Evolutionary conservation across 1,284 basidiomycete genomes (phyloP).

Genomic region (Coriolopsis trogii): DNA sequence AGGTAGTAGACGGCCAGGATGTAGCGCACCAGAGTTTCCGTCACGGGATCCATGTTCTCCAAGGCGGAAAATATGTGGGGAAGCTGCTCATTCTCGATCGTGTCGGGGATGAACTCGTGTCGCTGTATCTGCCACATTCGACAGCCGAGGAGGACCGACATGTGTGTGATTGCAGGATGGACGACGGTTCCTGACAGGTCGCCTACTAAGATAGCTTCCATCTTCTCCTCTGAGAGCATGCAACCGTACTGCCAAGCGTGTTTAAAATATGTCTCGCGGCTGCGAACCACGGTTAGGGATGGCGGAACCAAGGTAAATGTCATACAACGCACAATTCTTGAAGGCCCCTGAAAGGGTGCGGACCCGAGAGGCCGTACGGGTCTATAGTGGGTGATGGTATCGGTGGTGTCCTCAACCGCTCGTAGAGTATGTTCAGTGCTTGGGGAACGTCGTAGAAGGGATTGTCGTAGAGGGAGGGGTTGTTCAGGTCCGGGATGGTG

Average conservation of each 20-base stretch:
- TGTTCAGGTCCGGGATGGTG: background rate
- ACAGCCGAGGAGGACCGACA: slow-evolving; percentile 32
- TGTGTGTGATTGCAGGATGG: slow-evolving; percentile 29
- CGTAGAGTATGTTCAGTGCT: slow-evolving; percentile 11
- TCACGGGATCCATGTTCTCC: slow-evolving; percentile 21
- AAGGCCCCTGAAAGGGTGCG: slow-evolving; percentile 9
- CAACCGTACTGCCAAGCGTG: slow-evolving; percentile 29
- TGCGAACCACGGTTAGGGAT: slow-evolving; percentile 6
- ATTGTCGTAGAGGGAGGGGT: background rate
- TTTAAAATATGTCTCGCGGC: slow-evolving; percentile 27
- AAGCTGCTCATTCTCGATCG: slow-evolving; percentile 23
- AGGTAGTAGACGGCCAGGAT: slow-evolving; percentile 30
- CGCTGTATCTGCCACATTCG: slow-evolving; percentile 28
- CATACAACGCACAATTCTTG: slow-evolving; percentile 20
- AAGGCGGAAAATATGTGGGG: slow-evolving; percentile 21
- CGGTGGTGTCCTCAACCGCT: slow-evolving; percentile 10
- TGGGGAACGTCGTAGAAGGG: slow-evolving; percentile 15
- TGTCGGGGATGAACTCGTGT: slow-evolving; percentile 15
- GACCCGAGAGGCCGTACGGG: slow-evolving; percentile 9
- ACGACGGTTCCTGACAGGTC: slow-evolving; percentile 27
- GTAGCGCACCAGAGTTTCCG: slow-evolving; percentile 27
- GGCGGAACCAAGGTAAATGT: background rate
- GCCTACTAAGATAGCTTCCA: slow-evolving; percentile 29
- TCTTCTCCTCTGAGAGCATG: slow-evolving; percentile 24
- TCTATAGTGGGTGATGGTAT: slow-evolving; percentile 15